phyloP scores from a whole-genome alignment of 129 eudicot species.

The Flaveria robusta region DNA sequence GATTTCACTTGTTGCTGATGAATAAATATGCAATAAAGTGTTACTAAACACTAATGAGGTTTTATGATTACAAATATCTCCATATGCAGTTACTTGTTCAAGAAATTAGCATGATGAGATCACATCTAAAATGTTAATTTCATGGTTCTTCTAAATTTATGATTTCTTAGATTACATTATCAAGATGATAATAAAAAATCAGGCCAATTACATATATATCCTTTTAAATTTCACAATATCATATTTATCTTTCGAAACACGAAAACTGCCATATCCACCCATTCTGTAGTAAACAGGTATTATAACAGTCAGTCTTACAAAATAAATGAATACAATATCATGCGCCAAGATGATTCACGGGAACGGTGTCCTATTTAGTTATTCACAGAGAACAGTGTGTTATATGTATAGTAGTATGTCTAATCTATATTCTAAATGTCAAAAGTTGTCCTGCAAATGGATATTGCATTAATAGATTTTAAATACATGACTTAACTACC shows the following conservation, averaged over 20 bases:
- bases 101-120: constrained; percentile 9
- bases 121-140: too few species aligned
- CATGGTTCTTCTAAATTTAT: not conserved
- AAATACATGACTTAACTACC: constrained; percentile 5
- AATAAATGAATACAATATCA: not conserved
- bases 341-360: not conserved
- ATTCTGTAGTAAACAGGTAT: not conserved
- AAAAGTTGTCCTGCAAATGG: not conserved
- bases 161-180: not conserved
- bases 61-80: not conserved
- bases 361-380: not conserved
- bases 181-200: not conserved
- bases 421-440: not conserved
- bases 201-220: not conserved
- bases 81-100: not conserved
- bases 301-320: not conserved
- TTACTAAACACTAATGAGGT: not conserved
- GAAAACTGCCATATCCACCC: not conserved
- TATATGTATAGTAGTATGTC: not conserved
- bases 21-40: not conserved
- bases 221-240: not conserved
- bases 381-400: not conserved
- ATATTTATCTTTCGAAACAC: not conserved
- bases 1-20: not conserved
- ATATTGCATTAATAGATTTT: not conserved